Evolutionary conservation across 192 early-diverging fungal species (phyloP).

Genomic region (Obelidium mucronatum): DNA sequence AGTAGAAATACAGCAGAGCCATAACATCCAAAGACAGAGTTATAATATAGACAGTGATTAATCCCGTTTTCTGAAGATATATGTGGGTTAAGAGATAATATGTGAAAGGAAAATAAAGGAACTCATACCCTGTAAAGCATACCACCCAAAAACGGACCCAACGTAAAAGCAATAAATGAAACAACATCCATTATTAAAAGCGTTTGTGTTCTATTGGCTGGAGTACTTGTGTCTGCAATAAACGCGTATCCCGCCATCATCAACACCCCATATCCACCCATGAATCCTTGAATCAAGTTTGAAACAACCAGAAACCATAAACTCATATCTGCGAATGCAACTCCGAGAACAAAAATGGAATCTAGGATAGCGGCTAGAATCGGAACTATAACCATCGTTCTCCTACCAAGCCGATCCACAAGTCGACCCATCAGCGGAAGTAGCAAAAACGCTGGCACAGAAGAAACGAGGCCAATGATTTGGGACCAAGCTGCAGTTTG

Average conservation of each 20-base stretch:
- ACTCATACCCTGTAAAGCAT: slow-evolving; percentile 40
- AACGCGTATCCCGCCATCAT: slow-evolving; percentile 30
- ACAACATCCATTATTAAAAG: slow-evolving; percentile 24
- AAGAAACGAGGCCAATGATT: slow-evolving; percentile 8
- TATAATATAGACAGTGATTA: slow-evolving; percentile 40
- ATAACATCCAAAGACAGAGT: slow-evolving; percentile 37
- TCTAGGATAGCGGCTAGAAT: slow-evolving; percentile 36
- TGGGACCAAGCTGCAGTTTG: slow-evolving; percentile 11
- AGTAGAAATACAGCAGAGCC: slow-evolving; percentile 29
- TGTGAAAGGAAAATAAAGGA: not conserved
- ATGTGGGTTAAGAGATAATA: not conserved
- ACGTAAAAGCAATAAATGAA: slow-evolving; percentile 43
- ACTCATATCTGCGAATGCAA: slow-evolving; percentile 35
- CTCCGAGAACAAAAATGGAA: slow-evolving; percentile 12
- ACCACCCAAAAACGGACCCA: slow-evolving; percentile 51
- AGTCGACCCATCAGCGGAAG: slow-evolving; percentile 23
- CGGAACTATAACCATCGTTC: slow-evolving; percentile 29
- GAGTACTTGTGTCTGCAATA: slow-evolving; percentile 10
- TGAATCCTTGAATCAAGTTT: slow-evolving; percentile 40
- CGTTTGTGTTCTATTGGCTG: slow-evolving; percentile 13
- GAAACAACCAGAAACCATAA: slow-evolving; percentile 49
- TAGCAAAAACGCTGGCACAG: slow-evolving; percentile 15
- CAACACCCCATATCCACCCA: slow-evolving; percentile 44
- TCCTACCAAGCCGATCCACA: slow-evolving; percentile 14
- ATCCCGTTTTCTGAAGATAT: slow-evolving; percentile 33